Evolutionary conservation across 176 grass and related monocot species (phyloP), one percentile per base, ranked within the genome.

Genomic region (Melocanna baccifera): DNA sequence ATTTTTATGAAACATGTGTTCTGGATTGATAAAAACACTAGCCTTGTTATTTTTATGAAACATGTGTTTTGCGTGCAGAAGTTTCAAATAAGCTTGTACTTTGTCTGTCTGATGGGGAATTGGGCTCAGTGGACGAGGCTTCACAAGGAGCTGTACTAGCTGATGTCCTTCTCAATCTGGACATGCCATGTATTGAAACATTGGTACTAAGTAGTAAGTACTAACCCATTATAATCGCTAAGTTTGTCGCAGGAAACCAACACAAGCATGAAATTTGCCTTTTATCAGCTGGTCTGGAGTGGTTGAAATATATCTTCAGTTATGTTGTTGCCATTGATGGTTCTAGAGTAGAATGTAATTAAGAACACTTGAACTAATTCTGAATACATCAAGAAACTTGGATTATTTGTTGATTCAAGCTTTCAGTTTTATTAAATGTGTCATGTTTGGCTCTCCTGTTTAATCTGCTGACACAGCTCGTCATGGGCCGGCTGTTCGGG

Each of bases 271-370:
- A 15, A 55, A 13, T 68, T 52, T 66, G 10, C 18, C 14, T 79
- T 79, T 66, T 47, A 51, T 20, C 43, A 52, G 67, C 62, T 80
- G 45, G 58, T 29, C 58, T 64, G 26, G 41, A 39, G 62, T 18
- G 62, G 78, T 67, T 80, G 45, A 80, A 67, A 80, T 37, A 18
- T 51, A 67, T 53, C 5, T 25, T n/a, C 46, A 37, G 22, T 69
- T 69, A 41, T 40, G 47, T 37, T 52, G 16, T 39, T 41, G 34
- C 9, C 3, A 3, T 28, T 56, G 45, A 16, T 68, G 30, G 63
- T 52, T 48, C 42, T 68, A 22, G 16, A 63, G 16, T 63, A 46
- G 39, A 29, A 26, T 45, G 56, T 77, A 78, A 32, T 62, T 79
- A 34, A 29, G 16, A 46, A 79, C 28, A 52, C 59, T 48, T 79